Percentiles rank a stretch among this genome's conserved stretches.
Conservation (phyloP, 1,139 yeast species). For the Hansenula sp. region DNA sequence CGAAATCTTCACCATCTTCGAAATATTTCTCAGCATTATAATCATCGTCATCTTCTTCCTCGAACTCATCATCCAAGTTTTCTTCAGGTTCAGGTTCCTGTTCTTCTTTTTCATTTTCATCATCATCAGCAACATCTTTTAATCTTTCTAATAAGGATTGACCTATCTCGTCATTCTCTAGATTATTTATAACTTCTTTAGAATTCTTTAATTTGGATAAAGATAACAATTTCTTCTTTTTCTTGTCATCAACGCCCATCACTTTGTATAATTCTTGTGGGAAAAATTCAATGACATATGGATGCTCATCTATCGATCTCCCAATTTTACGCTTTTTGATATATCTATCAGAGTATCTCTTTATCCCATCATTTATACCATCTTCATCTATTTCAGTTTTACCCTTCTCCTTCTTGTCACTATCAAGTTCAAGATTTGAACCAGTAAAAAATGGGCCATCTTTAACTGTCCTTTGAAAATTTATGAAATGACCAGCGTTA, state of each 20-base stretch:
- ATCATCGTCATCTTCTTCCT: slow-evolving; percentile 71
- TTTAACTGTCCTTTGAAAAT: slow-evolving; percentile 50
- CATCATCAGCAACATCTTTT: slow-evolving; percentile 56
- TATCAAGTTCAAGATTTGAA: slow-evolving; percentile 29
- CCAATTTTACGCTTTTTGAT: slow-evolving; percentile 73
- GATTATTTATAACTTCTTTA: slow-evolving; percentile 23
- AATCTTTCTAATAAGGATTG: slow-evolving; percentile 51
- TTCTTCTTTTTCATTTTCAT: slow-evolving; percentile 38
- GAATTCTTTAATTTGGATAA: slow-evolving; percentile 40
- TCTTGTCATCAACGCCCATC: slow-evolving; percentile 61
- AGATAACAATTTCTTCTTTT: slow-evolving; percentile 47
- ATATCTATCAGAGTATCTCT: slow-evolving; percentile 71
- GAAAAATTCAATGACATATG: slow-evolving; percentile 65
- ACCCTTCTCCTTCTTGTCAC: slow-evolving; percentile 8
- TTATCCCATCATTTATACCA: slow-evolving; percentile 54
- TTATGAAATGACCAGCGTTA: slow-evolving; percentile 61
- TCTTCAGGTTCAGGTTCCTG: slow-evolving; percentile 43
- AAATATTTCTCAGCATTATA: slow-evolving; percentile 76
- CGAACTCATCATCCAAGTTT: slow-evolving; percentile 61
- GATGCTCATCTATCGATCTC: slow-evolving; percentile 77
- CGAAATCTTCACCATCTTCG: slow-evolving; percentile 53
- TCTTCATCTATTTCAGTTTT: slow-evolving; percentile 27
- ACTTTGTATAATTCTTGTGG: slow-evolving; percentile 77
- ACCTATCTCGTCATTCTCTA: slow-evolving; percentile 31
- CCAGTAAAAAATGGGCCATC: slow-evolving; percentile 84